Conservation (phyloP, 306 rosid genomes). For the Vicia sativa region DNA sequence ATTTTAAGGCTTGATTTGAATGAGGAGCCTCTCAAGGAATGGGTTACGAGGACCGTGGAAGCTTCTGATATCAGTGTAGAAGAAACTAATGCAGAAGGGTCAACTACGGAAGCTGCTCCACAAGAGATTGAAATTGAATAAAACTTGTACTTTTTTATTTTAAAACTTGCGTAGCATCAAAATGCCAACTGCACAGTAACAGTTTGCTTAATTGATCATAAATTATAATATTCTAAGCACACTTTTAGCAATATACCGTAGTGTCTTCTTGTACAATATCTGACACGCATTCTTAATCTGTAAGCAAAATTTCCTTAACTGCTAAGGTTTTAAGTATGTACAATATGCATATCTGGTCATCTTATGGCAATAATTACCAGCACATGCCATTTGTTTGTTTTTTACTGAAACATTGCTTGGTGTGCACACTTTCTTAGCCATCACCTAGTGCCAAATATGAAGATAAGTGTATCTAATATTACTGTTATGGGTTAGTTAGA, state of each 20-base stretch:
- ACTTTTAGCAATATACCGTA: not conserved
- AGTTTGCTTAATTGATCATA: constrained; percentile 24
- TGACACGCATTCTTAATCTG: constrained; percentile 18
- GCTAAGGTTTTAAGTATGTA: constrained; percentile 23
- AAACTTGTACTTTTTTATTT: constrained; percentile 19
- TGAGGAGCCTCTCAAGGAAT: constrained; percentile 90
- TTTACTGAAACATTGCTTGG: not conserved
- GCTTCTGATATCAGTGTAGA: constrained; percentile 67
- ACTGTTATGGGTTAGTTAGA: not conserved
- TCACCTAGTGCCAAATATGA: not conserved
- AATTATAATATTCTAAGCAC: constrained; percentile 6
- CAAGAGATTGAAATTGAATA: constrained; percentile 86
- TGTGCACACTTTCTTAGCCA: not conserved
- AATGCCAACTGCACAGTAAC: constrained; percentile 19
- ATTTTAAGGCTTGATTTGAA: constrained; percentile 81
- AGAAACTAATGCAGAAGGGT: constrained; percentile 54
- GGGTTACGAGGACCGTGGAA: constrained; percentile 84
- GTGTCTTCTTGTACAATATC: not conserved
- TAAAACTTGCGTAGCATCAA: constrained; percentile 22
- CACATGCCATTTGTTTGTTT: constrained; percentile 29
- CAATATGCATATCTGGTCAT: constrained; percentile 4
- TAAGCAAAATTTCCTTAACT: constrained; percentile 37
- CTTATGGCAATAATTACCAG: constrained; percentile 9
- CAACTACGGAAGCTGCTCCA: constrained; percentile 61
- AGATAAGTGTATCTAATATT: constrained; percentile 6